Base-by-base conservation (phyloP, 352 stramenopile species). In the Peronospora farinosa region DNA sequence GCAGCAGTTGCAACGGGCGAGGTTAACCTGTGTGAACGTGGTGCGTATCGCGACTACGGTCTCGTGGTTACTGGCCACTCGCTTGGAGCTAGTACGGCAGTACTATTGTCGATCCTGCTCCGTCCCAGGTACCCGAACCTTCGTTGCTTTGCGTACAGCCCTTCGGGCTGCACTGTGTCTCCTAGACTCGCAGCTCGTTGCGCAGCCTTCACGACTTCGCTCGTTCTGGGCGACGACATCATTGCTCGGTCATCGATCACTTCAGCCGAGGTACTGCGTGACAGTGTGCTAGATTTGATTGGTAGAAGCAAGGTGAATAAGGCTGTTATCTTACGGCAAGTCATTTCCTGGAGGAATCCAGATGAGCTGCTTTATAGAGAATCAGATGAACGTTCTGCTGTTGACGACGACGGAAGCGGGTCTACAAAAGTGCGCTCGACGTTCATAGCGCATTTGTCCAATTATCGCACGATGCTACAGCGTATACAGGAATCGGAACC, bases 241-340 rank as follows among this genome's bases (percentile, higher is more conserved):
- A 79, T 94, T 45, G 78, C 84, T 31, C 74, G 83, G 3, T 79
- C 83, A 30, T 90, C 79, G 23, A 61, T 94, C 19, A 82, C 74
- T 32, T 87, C 78, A 27, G 75, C 77, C 3, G 80, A 94, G 42
- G 72, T 69, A 3, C 64, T 94, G 5, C 76, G 83, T 1, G 83
- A 94, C 45, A 66, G 91, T 43, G 83, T 94, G 7, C 73, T 94
- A 9, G 79, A 91, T 36, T 57, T 94, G 16, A 94, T 94, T 40
- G 67, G 81, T 3, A 74, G 83, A 9, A 94, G 83, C 51, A 94
- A 94, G 47, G 83, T 94, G 19, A 79, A 72, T 54, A 94, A 94
- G 36, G 70, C 80, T 27, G 74, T 69, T 19, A 94, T 94, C 21
- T 53, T 94, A 51, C 73, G 79, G 0, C 83, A 94, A 46, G 80